A percentile compares a stretch with the other conserved stretches of the same genome.
Evolutionary conservation across 306 rosid genomes (phyloP).

Genomic region (Prunus armeniaca): DNA sequence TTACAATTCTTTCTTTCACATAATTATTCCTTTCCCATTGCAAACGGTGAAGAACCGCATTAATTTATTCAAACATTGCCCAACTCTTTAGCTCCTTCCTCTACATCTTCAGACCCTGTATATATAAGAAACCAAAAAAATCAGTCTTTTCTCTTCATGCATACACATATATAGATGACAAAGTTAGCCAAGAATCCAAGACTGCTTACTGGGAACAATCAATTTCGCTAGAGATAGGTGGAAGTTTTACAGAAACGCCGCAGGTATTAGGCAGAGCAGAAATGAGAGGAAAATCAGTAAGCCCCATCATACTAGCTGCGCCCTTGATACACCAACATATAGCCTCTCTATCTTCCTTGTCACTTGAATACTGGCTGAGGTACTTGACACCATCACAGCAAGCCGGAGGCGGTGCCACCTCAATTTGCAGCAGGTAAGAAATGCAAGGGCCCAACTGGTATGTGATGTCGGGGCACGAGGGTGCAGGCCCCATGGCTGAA

Average conservation of each 20-base stretch:
- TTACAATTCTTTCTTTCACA: neutral
- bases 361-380: neutral
- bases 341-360: neutral
- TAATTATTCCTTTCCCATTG: neutral
- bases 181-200: neutral
- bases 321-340: neutral
- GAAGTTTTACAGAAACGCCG: neutral
- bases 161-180: neutral
- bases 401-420: neutral
- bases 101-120: neutral
- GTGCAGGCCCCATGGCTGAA: neutral
- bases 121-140: neutral
- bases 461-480: neutral
- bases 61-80: neutral
- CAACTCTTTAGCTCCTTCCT: neutral
- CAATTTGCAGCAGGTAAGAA: neutral
- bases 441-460: neutral
- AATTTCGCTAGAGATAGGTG: neutral
- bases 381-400: neutral
- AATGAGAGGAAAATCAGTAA: neutral
- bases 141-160: neutral
- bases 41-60: neutral
- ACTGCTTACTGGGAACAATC: constrained; percentile 11
- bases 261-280: neutral
- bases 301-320: neutral